Percentiles rank a stretch among this genome's conserved stretches.
Evolutionary conservation across 805 yeast genomes (phyloP).

Genomic region (Zygoascus flipseniorum): DNA sequence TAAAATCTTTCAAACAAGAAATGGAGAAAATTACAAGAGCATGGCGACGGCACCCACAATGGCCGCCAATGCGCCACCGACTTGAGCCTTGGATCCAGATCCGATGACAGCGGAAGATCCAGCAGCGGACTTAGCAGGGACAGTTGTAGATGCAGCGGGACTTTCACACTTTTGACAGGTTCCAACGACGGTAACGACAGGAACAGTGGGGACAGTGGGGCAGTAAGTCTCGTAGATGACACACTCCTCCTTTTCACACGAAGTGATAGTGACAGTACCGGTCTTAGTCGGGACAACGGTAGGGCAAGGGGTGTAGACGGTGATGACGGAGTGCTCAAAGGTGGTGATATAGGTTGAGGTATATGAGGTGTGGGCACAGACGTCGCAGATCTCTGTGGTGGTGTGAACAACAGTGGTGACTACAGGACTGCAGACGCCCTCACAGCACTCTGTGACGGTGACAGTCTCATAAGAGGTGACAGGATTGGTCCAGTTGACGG

Average conservation of each 20-base stretch:
- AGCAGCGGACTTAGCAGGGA: neutral
- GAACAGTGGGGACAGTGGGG: conserved; percentile 2
- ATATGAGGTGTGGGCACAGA: conserved; percentile 6
- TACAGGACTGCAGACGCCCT: conserved; percentile 13
- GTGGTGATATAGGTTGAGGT: conserved; percentile 11
- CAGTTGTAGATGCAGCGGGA: neutral
- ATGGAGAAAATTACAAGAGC: neutral
- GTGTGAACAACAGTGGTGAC: conserved; percentile 8
- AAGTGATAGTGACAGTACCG: neutral
- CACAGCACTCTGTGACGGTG: conserved; percentile 12
- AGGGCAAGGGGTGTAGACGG: conserved; percentile 13
- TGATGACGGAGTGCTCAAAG: conserved; percentile 8
- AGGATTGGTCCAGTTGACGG: neutral
- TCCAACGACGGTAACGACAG: neutral
- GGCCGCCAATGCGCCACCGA: neutral
- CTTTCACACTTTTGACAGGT: neutral
- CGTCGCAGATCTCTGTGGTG: conserved; percentile 4
- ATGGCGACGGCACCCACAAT: neutral
- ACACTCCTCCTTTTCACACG: conserved; percentile 1
- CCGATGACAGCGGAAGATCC: neutral
- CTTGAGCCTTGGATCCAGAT: neutral
- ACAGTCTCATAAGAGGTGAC: neutral
- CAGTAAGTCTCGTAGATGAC: conserved; percentile 1
- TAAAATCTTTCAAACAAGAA: neutral
- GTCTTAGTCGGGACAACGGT: neutral